Conservation (phyloP, 2,329 filamentous ascomycete genomes). For the Penicillium brasilianum region DNA sequence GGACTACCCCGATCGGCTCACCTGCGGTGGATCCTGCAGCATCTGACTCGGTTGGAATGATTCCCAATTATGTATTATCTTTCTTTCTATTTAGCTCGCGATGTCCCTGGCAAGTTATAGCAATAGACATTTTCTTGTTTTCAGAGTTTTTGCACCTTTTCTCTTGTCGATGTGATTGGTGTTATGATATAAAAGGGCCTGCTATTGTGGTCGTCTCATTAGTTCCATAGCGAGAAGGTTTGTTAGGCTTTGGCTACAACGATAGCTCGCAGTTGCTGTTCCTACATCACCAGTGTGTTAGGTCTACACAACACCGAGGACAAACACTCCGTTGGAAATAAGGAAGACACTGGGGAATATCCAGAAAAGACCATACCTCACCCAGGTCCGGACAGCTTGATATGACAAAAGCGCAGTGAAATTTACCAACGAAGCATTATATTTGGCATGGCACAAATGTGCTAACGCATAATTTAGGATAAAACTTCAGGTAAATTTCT, state of each 20-base stretch:
- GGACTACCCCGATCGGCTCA: slow-evolving; percentile 26
- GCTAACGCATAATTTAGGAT: too few species aligned
- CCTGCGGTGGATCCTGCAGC: slow-evolving; percentile 22
- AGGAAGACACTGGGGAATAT: too few species aligned
- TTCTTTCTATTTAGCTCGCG: slow-evolving; percentile 35
- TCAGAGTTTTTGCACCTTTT: slow-evolving; percentile 7
- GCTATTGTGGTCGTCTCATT: neutral
- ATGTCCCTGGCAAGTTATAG: slow-evolving; percentile 33
- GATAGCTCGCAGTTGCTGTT: neutral
- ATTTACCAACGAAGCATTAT: neutral
- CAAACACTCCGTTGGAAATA: too few species aligned
- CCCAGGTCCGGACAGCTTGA: too few species aligned
- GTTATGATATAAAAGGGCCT: neutral
- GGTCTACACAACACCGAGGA: too few species aligned
- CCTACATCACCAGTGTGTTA: too few species aligned
- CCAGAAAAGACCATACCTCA: too few species aligned
- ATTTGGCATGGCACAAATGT: neutral
- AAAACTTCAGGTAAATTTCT: neutral
- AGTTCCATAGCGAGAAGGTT: neutral
- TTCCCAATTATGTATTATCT: slow-evolving; percentile 38
- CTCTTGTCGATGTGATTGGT: neutral
- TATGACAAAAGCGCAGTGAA: too few species aligned
- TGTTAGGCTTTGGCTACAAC: neutral
- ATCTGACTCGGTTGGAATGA: slow-evolving; percentile 19
- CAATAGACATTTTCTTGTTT: slow-evolving; percentile 34